Base-by-base conservation (phyloP, 371 early-diverging fungal genomes). In the Rhizopus stolonifer region DNA sequence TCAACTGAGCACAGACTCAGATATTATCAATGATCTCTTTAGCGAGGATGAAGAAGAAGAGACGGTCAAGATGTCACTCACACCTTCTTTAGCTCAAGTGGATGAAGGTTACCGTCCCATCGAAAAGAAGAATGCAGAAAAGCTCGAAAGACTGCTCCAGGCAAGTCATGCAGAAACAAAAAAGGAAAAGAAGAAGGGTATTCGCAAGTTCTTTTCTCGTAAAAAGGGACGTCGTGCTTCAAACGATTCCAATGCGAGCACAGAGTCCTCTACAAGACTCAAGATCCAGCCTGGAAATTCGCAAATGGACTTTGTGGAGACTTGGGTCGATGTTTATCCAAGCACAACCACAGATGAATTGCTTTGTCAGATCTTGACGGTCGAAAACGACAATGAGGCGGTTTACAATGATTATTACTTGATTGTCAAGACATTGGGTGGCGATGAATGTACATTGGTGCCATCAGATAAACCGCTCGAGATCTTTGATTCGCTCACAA, bases 401-500 rank as follows among this genome's bases (percentile, higher is more conserved):
- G 15, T 19, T 3, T 59, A 59, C 21, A 25, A 60, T n/a, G 79
- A 79, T 25, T 79, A 74, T 39, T 72, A 59, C 36, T 38, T 79
- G 7, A 72, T 74, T 29, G 70, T 79, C 1, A 61, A 57, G 13
- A 66, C 74, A n/a, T 46, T 65, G 18, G 69, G 70, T 54, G 74
- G 77, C 1, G 65, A 65, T 24, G 65, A 65, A 40, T 56, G 54
- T 13, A 69, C 72, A 3, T 50, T 81, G 32, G 67, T 72, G 1
- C 65, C 77, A 7, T 64, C 75, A 13, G 81, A 81, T 43, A 77
- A 77, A 53, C 81, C 81, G 2, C 58, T 77, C 48, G 64, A 75
- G 11, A 81, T 81, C 14, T 81, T 73, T 39, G 65, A 75, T 42
- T 77, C 81, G 0, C 58, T 81, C 6, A 81, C 79, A 3, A 66